A percentile compares a stretch with the other conserved stretches of the same genome.
Evolutionary conservation across 768 basidiomycete species (phyloP).

Genomic region (Boletus rufocinnamomeus): DNA sequence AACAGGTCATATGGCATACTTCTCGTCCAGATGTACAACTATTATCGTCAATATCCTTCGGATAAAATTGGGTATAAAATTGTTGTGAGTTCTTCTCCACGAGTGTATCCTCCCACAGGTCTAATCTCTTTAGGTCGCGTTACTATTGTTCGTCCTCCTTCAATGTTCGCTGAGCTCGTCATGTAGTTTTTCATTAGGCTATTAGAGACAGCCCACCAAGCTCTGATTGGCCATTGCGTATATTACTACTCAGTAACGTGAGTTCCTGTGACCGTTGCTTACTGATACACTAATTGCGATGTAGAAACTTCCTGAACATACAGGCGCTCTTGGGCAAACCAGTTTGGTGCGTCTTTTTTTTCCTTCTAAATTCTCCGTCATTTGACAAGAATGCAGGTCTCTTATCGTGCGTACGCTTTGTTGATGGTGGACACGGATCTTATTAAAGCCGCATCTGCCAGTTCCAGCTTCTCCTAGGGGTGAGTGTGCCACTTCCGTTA

Average conservation of each 20-base stretch:
- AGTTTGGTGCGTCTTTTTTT: constrained; percentile 42
- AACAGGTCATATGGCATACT: constrained; percentile 54
- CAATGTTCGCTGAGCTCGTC: neutral
- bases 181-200: constrained; percentile 35
- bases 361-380: neutral
- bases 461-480: constrained; percentile 48
- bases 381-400: constrained; percentile 42
- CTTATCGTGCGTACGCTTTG: constrained; percentile 43
- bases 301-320: constrained; percentile 44
- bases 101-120: neutral
- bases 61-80: constrained; percentile 54
- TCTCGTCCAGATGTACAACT: constrained; percentile 53
- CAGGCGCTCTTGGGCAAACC: constrained; percentile 40
- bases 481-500: constrained; percentile 20
- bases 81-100: constrained; percentile 43
- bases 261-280: constrained; percentile 19
- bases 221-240: constrained; percentile 50
- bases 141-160: constrained; percentile 33
- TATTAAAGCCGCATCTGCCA: constrained; percentile 15
- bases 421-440: constrained; percentile 4
- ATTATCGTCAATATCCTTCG: constrained; percentile 54
- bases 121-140: constrained; percentile 29
- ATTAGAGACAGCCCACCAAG: constrained; percentile 50
- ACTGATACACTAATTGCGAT: constrained; percentile 5
- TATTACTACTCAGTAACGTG: constrained; percentile 60